Conservation (phyloP, 2,329 filamentous ascomycete species). For the Penicillium crustosum region DNA sequence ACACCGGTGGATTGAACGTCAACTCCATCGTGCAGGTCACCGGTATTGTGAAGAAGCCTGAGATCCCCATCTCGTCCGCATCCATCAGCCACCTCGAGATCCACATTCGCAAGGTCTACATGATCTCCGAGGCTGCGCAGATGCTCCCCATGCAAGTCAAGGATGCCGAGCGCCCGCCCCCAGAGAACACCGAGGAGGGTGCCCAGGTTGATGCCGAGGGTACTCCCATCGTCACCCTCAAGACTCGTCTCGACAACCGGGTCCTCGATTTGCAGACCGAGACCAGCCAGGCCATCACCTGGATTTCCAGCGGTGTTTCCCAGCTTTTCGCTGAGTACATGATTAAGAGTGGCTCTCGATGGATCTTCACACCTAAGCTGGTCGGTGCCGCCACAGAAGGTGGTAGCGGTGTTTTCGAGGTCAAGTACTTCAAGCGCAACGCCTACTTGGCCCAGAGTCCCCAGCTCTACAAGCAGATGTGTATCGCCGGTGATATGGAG, state of each 20-base stretch:
- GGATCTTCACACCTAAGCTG: conserved; percentile 86
- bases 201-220: conserved; percentile 52
- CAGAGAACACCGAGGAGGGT: conserved; percentile 47
- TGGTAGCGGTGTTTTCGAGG: conserved; percentile 84
- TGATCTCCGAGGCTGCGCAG: conserved; percentile 65
- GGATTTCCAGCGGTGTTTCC: conserved; percentile 64
- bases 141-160: conserved; percentile 61
- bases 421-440: conserved; percentile 84
- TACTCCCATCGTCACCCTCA: conserved; percentile 72
- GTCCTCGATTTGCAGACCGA: conserved; percentile 90
- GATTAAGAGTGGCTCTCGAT: conserved; percentile 69
- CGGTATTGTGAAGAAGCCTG: conserved; percentile 75
- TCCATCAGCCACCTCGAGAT: conserved; percentile 78
- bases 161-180: conserved; percentile 52
- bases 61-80: conserved; percentile 85
- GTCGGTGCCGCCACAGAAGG: conserved; percentile 90
- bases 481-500: conserved; percentile 63
- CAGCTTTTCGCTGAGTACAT: conserved; percentile 79
- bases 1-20: conserved; percentile 68
- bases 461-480: conserved; percentile 68
- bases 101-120: conserved; percentile 81
- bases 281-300: conserved; percentile 85
- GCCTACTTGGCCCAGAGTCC: conserved; percentile 68
- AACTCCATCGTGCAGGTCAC: conserved; percentile 84
- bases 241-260: conserved; percentile 85